Evolutionary conservation across 163 green algal species (phyloP).

Genomic region (Coccomyxa subellipsoidea): DNA sequence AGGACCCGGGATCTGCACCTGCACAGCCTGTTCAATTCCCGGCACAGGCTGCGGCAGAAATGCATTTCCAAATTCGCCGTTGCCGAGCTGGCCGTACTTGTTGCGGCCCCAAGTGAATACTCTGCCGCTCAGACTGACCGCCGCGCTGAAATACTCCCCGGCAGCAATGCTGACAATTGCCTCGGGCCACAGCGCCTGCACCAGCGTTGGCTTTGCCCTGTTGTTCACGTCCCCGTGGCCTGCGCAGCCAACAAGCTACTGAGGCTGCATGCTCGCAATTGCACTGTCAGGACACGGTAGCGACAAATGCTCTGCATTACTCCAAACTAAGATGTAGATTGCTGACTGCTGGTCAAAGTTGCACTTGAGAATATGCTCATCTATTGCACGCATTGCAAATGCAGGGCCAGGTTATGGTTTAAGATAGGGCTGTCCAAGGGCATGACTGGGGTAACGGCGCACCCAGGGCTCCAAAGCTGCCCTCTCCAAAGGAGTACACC

Average conservation of each 20-base stretch:
- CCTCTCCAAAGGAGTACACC: slow-evolving; percentile 48
- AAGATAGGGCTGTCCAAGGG: no score
- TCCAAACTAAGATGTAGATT: no score
- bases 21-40: slow-evolving; percentile 7
- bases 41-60: slow-evolving; percentile 15
- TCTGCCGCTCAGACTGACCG: slow-evolving; percentile 46
- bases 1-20: slow-evolving; percentile 11
- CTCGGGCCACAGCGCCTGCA: slow-evolving; percentile 31
- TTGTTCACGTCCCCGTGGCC: slow-evolving; percentile 5
- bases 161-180: slow-evolving; percentile 56
- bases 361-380: no score
- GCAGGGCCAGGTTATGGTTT: no score
- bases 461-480: slow-evolving; percentile 27
- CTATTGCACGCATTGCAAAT: no score
- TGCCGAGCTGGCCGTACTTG: slow-evolving; percentile 43
- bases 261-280: no score
- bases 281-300: no score
- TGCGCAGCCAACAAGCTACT: slow-evolving; percentile 6
- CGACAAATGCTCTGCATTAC: no score
- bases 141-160: slow-evolving; percentile 65
- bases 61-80: slow-evolving; percentile 24
- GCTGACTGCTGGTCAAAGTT: no score
- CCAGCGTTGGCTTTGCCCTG: not conserved
- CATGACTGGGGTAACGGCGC: not conserved
- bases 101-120: slow-evolving; percentile 42